Base-by-base conservation (phyloP, 805 yeast genomes). In the Maudiozyma serrabonitensis region DNA sequence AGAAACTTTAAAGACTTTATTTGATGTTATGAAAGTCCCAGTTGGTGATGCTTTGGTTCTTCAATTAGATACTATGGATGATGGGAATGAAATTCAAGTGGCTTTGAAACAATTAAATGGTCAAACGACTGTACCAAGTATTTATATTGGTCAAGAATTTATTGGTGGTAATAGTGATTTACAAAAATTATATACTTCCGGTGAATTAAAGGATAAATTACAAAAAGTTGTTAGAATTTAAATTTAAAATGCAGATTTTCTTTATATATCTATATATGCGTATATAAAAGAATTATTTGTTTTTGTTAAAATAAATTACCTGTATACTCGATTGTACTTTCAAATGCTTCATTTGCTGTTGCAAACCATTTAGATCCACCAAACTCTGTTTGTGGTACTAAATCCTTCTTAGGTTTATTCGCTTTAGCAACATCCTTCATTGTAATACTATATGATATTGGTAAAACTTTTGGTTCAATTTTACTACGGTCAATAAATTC, bases 121-220 rank as follows among this genome's bases (percentile, higher is more conserved):
- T 51, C 97, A 91, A 75, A 77, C 81, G 56, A 88, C 97, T 44
- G 97, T 91, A 54, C 99, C 99, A 54, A 87, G 84, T 67, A 76
- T 91, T 60, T 91, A 84, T 72, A 87, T 91, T 64, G 81, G 75
- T 46, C 95, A 95, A 52, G 78, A 89, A 70, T 96, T 88, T 73
- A 80, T 91, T 61, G 99, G 99, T 52, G 99, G 98, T 54, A 87
- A 88, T 78, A 83, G 91, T 39, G 96, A 88, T 58, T 73, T 91
- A 56, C 95, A 88, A 70, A 75, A 78, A 47, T 76, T 90, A 67
- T 73, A 77, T 56, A 74, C 81, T 26, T 59, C 68, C 44, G 91
- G 84, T 58, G 63, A 80, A 68, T 77, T 87, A 61, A 76, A 74
- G 52, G 23, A 43, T 6, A 18, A 43, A 16, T 37, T 50, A 16